These are phyloP conservation scores for Dictyostelium brefeldianum DNA, from an alignment of 78 protist species.

Conservation along the genomic window DNA sequence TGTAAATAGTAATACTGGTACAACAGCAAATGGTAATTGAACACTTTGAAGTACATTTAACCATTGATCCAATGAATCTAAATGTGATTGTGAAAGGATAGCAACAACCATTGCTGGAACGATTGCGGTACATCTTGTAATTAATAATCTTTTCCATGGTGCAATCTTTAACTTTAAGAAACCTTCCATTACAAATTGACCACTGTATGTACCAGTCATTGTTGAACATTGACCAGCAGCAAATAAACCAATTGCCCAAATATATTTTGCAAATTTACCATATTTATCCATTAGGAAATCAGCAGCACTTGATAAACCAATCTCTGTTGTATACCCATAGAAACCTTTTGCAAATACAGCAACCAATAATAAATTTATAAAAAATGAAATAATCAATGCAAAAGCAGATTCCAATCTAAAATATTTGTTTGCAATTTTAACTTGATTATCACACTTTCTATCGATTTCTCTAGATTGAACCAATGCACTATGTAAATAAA, in stretches of 20 bases:
- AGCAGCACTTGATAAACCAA: conserved; percentile 81
- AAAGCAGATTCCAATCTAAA: conserved; percentile 80
- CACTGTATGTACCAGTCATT: conserved; percentile 92
- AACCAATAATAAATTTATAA: conserved; percentile 86
- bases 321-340: conserved; percentile 10
- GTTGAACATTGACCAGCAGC: conserved; percentile 93
- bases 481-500: conserved; percentile 90
- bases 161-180: conserved; percentile 81
- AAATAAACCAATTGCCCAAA: conserved; percentile 91
- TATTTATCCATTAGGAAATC: conserved; percentile 37
- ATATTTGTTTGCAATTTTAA: conserved; percentile 82
- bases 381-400: conserved; percentile 85
- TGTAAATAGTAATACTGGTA: conserved; percentile 79
- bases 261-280: conserved; percentile 81
- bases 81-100: conserved; percentile 14
- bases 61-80: conserved; percentile 82
- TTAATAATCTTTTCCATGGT: conserved; percentile 86
- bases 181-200: conserved; percentile 94
- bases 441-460: not conserved
- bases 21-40: conserved; percentile 90
- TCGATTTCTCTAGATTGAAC: conserved; percentile 79
- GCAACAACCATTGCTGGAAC: conserved; percentile 88
- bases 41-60: conserved; percentile 87
- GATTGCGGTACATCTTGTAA: conserved; percentile 89
- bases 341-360: conserved; percentile 76